Percentiles rank a stretch among this genome's conserved stretches.
phyloP scores from a whole-genome alignment of 2,329 filamentous ascomycete genomes.

The Aspergillus jensenii region DNA sequence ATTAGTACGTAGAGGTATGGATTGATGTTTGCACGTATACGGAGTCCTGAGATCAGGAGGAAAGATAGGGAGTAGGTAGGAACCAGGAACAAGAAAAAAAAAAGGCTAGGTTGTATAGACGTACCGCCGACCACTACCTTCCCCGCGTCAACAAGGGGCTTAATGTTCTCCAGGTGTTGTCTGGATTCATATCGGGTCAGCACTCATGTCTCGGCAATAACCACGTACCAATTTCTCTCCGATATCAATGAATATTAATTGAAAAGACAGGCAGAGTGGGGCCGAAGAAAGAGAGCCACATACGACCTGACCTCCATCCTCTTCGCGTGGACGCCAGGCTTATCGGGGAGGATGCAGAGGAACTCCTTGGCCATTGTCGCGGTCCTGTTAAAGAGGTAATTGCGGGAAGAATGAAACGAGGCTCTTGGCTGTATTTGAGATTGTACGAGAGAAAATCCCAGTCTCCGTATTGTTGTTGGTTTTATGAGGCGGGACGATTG shows the following conservation, averaged over 20 bases:
- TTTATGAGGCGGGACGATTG: constrained; percentile 3
- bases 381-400: constrained; percentile 24
- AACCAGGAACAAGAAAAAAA: not conserved
- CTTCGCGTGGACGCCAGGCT: constrained; percentile 60
- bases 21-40: not conserved
- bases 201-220: too few species aligned
- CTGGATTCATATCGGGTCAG: constrained; percentile 24
- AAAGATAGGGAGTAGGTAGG: not conserved
- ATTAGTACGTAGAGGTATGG: not conserved
- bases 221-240: too few species aligned
- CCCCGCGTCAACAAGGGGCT: constrained; percentile 54
- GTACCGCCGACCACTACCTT: constrained; percentile 65
- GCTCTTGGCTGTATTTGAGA: not conserved
- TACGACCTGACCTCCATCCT: constrained; percentile 52
- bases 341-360: constrained; percentile 68
- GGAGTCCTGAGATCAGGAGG: not conserved
- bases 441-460: not conserved
- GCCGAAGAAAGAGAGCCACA: not conserved
- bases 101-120: constrained; percentile 20
- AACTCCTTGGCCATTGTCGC: constrained; percentile 53
- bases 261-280: not conserved
- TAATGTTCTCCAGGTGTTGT: constrained; percentile 59
- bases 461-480: not conserved
- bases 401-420: constrained; percentile 1
- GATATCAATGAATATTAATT: too few species aligned